phyloP scores from a whole-genome alignment of 2,329 filamentous ascomycete species.

The Aspergillus alliaceus region DNA sequence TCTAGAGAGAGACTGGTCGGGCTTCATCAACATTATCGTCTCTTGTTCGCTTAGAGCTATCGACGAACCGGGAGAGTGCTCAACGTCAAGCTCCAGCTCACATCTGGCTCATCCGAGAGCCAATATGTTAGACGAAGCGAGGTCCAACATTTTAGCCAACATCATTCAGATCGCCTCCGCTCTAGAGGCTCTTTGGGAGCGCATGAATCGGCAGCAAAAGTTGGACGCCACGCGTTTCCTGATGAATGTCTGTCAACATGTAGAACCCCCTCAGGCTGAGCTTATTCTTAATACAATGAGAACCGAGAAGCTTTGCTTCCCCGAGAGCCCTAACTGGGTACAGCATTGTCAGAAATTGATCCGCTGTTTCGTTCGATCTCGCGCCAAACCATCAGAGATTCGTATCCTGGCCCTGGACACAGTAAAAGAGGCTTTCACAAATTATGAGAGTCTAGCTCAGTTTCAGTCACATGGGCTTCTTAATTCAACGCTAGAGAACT shows the following conservation, averaged over 20 bases:
- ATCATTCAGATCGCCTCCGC: slow-evolving; percentile 37
- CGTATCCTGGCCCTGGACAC: slow-evolving; percentile 41
- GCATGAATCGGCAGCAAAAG: slow-evolving; percentile 35
- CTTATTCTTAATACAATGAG: slow-evolving; percentile 37
- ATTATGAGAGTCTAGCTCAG: slow-evolving; percentile 28
- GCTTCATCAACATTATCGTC: slow-evolving; percentile 34
- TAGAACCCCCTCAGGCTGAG: slow-evolving; percentile 40
- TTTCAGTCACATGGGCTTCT: slow-evolving; percentile 36
- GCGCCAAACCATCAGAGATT: slow-evolving; percentile 39
- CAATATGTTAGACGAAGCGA: slow-evolving; percentile 34
- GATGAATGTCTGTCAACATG: slow-evolving; percentile 34
- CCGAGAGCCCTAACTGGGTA: slow-evolving; percentile 35
- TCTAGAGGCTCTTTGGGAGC: slow-evolving; percentile 39
- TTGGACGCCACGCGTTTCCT: slow-evolving; percentile 37
- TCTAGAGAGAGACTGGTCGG: slow-evolving; percentile 33
- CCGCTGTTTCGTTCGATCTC: slow-evolving; percentile 37
- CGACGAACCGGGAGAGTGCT: slow-evolving; percentile 26
- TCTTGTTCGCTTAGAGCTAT: slow-evolving; percentile 36
- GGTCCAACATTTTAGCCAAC: slow-evolving; percentile 39
- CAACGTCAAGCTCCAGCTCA: slow-evolving; percentile 21
- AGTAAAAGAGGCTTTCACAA: slow-evolving; percentile 40
- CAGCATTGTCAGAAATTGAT: slow-evolving; percentile 35
- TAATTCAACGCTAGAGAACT: slow-evolving; percentile 32
- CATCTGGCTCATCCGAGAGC: slow-evolving; percentile 25
- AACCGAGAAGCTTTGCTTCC: slow-evolving; percentile 34